A percentile compares a stretch with the other conserved stretches of the same genome.
phyloP scores from a whole-genome alignment of 306 rosid genomes.

The Cicer cuneatum region DNA sequence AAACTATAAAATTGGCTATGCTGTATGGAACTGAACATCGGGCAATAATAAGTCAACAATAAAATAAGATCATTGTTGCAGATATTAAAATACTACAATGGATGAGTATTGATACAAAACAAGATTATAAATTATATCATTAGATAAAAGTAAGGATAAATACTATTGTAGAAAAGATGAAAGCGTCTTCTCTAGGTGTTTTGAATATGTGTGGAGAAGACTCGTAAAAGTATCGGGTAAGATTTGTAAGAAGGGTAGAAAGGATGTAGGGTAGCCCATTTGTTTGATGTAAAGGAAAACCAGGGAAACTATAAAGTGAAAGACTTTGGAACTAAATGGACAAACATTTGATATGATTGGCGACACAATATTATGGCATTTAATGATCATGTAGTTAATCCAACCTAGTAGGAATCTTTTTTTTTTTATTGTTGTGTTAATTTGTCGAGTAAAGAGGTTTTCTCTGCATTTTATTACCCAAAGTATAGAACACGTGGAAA shows the following conservation, averaged over 20 bases:
- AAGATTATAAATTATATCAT: not conserved
- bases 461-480: not conserved
- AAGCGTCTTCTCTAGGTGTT: too few relatives aligned
- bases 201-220: too few relatives aligned
- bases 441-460: constrained; percentile 10
- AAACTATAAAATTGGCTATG: not conserved
- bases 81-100: not conserved
- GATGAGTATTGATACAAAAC: not conserved
- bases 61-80: not conserved
- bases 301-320: not conserved
- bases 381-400: not conserved
- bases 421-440: not conserved
- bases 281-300: not conserved
- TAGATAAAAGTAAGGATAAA: not conserved
- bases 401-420: not conserved
- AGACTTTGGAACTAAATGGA: not conserved
- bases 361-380: not conserved
- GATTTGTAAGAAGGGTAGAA: too few relatives aligned
- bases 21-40: not conserved
- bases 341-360: not conserved
- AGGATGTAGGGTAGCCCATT: not conserved
- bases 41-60: not conserved
- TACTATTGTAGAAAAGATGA: not conserved
- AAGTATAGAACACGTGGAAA: constrained; percentile 10
- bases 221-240: too few relatives aligned